Evolutionary conservation across 345 rosid species (phyloP), one percentile per base, ranked within the genome.

Genomic region (Adansonia digitata): DNA sequence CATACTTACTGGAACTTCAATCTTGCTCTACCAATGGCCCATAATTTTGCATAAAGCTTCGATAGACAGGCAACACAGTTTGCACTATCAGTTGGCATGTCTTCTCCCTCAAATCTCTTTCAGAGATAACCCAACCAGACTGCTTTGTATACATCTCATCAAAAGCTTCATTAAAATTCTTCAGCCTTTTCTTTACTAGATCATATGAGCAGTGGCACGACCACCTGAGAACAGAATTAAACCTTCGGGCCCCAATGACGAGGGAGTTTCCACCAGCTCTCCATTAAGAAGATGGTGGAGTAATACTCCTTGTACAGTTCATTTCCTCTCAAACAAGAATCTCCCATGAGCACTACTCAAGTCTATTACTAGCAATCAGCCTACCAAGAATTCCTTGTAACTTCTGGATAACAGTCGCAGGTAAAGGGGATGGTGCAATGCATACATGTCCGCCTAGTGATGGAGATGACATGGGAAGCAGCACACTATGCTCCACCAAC

Each of bases 191-290:
- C 90, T 95, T 95, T 69, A 95, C 99, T 60, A 95, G 98, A 85
- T 95, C 99, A 68, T n/a, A n/a, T 98, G 99, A 63, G 99, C 98
- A 75, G 97, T 93, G 55, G 97, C 99, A 74, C 97, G 97, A 62
- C 99, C 97, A 34, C 99, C 99, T 1, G 99, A 95, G 88, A 95
- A 93, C 37, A 91, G 84, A 78, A 95, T 92, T 46, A 95, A 88
- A 42, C 99, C 98, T 87, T 95, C 63, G 97, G 75, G 78, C 99
- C 93, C 81, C 93, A 85, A 71, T 93, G 97, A 69, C 84, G 84
- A 0, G 97, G 97, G 72, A 95, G 97, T 86, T 88, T 89, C 17
- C 90, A 93, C 99, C 99, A 93, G 63, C 88, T 95, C 39, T 93
- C 99, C 69, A 88, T 84, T 68, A 95, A 78, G 84, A 95, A 87